phyloP scores from a whole-genome alignment of 345 rosid genomes.

The Bruguiera gymnorhiza region DNA sequence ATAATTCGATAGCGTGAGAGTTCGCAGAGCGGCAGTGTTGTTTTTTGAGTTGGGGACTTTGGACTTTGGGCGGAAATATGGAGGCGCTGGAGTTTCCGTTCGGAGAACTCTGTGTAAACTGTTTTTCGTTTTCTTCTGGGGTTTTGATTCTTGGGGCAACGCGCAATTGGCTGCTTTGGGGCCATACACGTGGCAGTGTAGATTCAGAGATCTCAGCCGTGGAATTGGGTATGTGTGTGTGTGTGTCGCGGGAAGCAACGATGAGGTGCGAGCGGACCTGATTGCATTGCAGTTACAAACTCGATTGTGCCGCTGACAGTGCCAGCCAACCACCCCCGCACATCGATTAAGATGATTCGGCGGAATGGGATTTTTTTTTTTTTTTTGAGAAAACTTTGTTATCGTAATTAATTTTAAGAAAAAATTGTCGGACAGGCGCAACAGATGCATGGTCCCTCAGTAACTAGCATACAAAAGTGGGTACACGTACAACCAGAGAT shows the following conservation, averaged over 20 bases:
- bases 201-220: constrained; percentile 5
- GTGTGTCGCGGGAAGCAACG: neutral
- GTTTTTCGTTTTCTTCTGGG: neutral
- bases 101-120: no score
- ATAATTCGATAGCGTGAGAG: no score
- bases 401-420: no score
- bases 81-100: constrained; percentile 34
- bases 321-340: no score
- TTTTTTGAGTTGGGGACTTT: neutral
- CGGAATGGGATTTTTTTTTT: no score
- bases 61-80: constrained; percentile 28
- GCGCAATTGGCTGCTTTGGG: neutral
- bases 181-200: constrained; percentile 2
- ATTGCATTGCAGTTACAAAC: neutral
- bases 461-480: no score
- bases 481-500: no score
- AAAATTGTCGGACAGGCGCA: no score
- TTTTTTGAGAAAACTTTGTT: no score
- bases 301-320: no score
- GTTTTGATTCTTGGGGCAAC: neutral
- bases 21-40: neutral
- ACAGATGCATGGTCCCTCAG: no score
- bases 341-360: no score
- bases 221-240: neutral
- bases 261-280: neutral